A percentile compares a stretch with the other conserved stretches of the same genome.
Evolutionary conservation across 2,329 filamentous ascomycete genomes (phyloP).

Genomic region (Hymenoscyphus albidus): DNA sequence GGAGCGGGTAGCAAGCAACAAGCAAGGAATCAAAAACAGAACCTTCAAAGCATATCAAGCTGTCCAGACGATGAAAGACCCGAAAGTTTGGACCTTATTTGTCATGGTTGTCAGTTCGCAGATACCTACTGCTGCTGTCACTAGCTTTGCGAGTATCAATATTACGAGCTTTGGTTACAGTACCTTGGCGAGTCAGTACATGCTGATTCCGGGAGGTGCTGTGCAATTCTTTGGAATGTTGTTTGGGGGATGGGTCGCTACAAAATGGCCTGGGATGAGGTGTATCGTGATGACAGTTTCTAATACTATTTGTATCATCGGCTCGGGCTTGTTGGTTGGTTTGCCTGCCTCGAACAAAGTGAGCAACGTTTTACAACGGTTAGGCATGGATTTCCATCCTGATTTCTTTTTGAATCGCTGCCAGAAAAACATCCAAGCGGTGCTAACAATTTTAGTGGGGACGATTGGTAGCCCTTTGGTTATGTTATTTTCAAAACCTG

Average conservation of each 20-base stretch:
- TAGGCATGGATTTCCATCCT: too few relatives aligned
- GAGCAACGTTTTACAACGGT: neutral
- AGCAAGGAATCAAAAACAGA: slow-evolving; percentile 50
- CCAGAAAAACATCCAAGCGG: neutral
- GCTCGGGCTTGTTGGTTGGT: slow-evolving; percentile 46
- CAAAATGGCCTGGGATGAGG: slow-evolving; percentile 42
- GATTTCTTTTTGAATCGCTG: neutral
- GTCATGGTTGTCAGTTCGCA: slow-evolving; percentile 24
- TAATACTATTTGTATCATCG: slow-evolving; percentile 50
- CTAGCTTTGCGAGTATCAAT: slow-evolving; percentile 33
- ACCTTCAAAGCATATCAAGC: slow-evolving; percentile 49
- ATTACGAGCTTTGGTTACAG: slow-evolving; percentile 36
- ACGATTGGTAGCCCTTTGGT: slow-evolving; percentile 51
- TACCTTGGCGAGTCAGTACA: slow-evolving; percentile 46
- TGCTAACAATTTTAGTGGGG: slow-evolving; percentile 42
- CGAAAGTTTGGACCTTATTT: slow-evolving; percentile 38
- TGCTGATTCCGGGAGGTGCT: slow-evolving; percentile 55
- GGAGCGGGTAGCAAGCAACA: slow-evolving; percentile 50
- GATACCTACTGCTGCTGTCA: slow-evolving; percentile 30
- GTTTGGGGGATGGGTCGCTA: slow-evolving; percentile 46
- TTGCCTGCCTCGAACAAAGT: slow-evolving; percentile 35
- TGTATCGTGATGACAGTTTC: slow-evolving; percentile 52
- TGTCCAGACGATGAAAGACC: slow-evolving; percentile 44
- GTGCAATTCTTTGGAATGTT: slow-evolving; percentile 51
- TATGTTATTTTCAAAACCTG: slow-evolving; percentile 48